Base-by-base conservation (phyloP, 2,329 filamentous ascomycete species). In the Ramularia collo-cygni region DNA sequence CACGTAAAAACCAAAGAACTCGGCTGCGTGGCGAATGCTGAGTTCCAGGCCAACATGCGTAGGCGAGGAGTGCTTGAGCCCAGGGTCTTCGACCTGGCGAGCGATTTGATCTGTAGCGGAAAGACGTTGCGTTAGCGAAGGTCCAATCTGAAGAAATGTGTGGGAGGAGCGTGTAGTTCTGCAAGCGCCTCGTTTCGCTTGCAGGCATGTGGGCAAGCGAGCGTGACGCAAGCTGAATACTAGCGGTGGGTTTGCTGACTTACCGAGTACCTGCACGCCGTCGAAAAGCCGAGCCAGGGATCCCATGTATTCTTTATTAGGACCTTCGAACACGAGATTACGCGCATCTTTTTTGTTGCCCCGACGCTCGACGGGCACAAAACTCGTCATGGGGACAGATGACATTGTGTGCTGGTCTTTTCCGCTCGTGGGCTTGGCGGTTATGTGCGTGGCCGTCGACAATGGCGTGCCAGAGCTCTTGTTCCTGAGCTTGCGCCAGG, bases 1-100 rank as follows among this genome's bases (percentile, higher is more conserved):
- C 18, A 98, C 76, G 62, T 92, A 96, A 64, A 98, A 95, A 12
- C 83, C 89, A 62, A 98, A 98, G 65, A 98, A 98, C 64, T 98
- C 92, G 24, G 90, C 86, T 6, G 90, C 92, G 62, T 95, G 90
- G 28, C 90, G 79, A 26, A 88, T 88, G 60, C 87, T 92, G 28
- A 98, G 75, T 65, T 98, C 92, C 24, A 98, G 76, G 8, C 92
- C 92, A 38, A 98, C 89, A 59, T 95, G 89, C 7, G 92, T 96
- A 56, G 87, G 88, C 53, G 89, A 90, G 13, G 87, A 88, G 64
- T 92, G 86, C 53, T 85, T 85, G 39, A 96, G 75, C 8, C 90
- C 90, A 4, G 90, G 90, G 59, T 96, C 90, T 60, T 95, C 90
- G 33, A 95, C 88, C 69, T 95, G 90, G 51, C 90, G 84, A 38